These are phyloP conservation scores for Pseudoperonospora humuli DNA, from an alignment of 352 stramenopile species.

Conservation along the genomic window DNA sequence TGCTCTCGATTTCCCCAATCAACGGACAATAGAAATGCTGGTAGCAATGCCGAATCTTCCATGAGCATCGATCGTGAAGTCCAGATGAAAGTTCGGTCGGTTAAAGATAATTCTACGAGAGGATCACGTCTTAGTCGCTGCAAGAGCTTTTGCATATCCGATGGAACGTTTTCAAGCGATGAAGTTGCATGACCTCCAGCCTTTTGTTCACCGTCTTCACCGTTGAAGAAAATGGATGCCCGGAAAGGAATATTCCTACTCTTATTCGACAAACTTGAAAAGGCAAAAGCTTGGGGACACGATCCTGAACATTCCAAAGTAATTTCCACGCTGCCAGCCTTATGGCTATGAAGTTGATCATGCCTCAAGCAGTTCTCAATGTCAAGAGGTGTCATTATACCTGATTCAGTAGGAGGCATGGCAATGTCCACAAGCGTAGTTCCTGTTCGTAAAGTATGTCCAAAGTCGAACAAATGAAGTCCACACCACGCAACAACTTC, in stretches of 20 bases:
- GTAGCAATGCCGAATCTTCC: constrained; percentile 66
- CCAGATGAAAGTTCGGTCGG: constrained; percentile 71
- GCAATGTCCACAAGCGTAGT: constrained; percentile 42
- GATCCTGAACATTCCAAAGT: constrained; percentile 35
- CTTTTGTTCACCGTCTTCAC: neutral
- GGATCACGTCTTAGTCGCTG: constrained; percentile 52
- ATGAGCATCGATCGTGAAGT: constrained; percentile 44
- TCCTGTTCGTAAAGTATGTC: constrained; percentile 54
- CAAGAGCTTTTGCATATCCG: constrained; percentile 39
- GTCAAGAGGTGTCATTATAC: constrained; percentile 51
- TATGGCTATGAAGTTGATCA: constrained; percentile 22
- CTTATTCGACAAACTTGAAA: constrained; percentile 40
- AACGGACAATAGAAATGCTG: constrained; percentile 80
- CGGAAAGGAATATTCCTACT: constrained; percentile 55
- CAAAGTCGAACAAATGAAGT: constrained; percentile 77
- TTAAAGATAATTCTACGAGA: constrained; percentile 43
- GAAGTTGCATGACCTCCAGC: constrained; percentile 3
- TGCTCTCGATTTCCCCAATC: constrained; percentile 74
- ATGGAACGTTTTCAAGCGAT: constrained; percentile 23
- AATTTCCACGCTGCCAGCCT: constrained; percentile 40
- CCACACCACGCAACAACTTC: constrained; percentile 50
- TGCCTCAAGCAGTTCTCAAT: constrained; percentile 64
- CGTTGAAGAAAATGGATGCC: constrained; percentile 61
- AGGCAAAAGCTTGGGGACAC: constrained; percentile 42
- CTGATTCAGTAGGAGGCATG: constrained; percentile 7